A percentile compares a stretch with the other conserved stretches of the same genome.
Evolutionary conservation across 371 early-diverging fungal genomes (phyloP).

Genomic region (Rhizopus sp.): DNA sequence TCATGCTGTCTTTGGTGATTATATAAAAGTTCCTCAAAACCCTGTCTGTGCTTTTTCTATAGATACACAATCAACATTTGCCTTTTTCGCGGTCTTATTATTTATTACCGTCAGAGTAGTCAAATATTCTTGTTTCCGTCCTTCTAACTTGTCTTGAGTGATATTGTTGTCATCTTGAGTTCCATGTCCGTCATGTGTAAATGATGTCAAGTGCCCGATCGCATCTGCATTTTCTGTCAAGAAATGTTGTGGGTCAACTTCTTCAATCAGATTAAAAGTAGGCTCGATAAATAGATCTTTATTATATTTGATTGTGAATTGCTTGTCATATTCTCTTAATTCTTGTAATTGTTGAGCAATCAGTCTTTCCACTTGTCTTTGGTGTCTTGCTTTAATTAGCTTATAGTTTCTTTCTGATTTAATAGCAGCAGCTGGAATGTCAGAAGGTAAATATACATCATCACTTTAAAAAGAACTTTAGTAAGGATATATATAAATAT

Average conservation of each 20-base stretch:
- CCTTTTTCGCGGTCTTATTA: no score
- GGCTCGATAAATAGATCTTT: not conserved
- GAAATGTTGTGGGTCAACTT: conserved; percentile 12
- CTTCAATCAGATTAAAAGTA: conserved; percentile 4
- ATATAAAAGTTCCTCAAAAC: conserved; percentile 1
- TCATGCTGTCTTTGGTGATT: conserved; percentile 1
- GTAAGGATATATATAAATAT: no score
- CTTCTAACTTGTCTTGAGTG: not conserved
- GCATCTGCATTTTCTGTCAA: not conserved
- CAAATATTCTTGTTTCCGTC: not conserved
- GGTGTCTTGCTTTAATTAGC: conserved; percentile 3
- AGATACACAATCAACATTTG: no score
- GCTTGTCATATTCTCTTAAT: conserved; percentile 6
- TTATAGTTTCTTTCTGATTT: conserved; percentile 3
- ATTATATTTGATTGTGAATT: conserved; percentile 5
- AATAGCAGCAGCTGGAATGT: conserved; percentile 7
- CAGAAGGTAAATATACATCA: conserved; percentile 14
- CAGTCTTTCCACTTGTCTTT: conserved; percentile 10
- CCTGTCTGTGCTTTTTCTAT: conserved; percentile 4
- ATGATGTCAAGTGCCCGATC: not conserved
- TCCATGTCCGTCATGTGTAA: not conserved
- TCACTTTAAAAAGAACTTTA: not conserved
- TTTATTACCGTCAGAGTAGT: not conserved
- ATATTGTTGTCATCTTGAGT: not conserved
- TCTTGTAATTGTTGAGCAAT: conserved; percentile 7